Conservation (phyloP, 768 basidiomycete genomes). For the Leucosporidium creatinivorum region DNA sequence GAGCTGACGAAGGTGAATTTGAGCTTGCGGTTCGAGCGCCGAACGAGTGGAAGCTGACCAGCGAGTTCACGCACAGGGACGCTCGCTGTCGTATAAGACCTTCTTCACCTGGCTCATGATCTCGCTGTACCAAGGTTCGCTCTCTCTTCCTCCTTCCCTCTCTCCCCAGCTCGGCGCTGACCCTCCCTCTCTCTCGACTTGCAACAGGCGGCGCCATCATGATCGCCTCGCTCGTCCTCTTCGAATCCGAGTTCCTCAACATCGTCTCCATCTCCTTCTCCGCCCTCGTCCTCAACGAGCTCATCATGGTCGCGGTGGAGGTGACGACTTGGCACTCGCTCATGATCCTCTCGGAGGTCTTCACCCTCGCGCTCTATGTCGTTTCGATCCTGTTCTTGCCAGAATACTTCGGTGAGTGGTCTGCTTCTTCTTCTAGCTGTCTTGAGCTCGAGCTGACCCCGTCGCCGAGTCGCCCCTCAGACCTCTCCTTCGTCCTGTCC, state of each 20-base stretch:
- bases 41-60: not conserved
- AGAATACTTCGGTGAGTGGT: conserved; percentile 81
- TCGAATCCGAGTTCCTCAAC: conserved; percentile 94
- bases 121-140: conserved; percentile 85
- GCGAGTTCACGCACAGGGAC: conserved; percentile 75
- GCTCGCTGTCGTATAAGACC: conserved; percentile 90
- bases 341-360: conserved; percentile 87
- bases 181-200: not conserved
- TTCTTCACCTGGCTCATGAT: conserved; percentile 99
- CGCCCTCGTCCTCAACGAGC: conserved; percentile 86
- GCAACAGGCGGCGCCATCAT: conserved; percentile 94
- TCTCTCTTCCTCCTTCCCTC: not conserved
- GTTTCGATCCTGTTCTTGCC: conserved; percentile 88
- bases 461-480: conserved; percentile 46
- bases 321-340: conserved; percentile 97
- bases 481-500: conserved; percentile 86
- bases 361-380: conserved; percentile 79
- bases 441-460: not conserved
- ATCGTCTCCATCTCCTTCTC: conserved; percentile 99
- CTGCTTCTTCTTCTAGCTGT: not conserved
- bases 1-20: conserved; percentile 77
- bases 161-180: conserved; percentile 1
- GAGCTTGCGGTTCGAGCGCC: not conserved
- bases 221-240: conserved; percentile 91
- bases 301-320: conserved; percentile 97